Evolutionary conservation across 73 alveolate species (phyloP).

Genomic region (Uronychia setigera): DNA sequence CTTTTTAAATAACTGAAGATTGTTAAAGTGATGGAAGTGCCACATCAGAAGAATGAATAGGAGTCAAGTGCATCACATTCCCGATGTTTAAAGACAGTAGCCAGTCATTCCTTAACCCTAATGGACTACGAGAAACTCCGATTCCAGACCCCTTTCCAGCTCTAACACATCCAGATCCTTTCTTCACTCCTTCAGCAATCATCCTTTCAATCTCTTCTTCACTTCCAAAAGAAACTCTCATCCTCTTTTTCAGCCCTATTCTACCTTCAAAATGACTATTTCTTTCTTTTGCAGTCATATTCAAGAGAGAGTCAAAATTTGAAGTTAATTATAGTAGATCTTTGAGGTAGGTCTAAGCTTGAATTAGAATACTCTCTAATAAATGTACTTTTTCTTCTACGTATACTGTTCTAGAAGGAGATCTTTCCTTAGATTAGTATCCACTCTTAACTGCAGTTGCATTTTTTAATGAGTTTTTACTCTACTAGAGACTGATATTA

Average conservation of each 20-base stretch:
- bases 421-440: no score
- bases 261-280: slow-evolving; percentile 3
- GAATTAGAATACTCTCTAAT: not conserved
- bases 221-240: slow-evolving; percentile 44
- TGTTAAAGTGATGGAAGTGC: slow-evolving; percentile 31
- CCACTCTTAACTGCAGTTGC: no score
- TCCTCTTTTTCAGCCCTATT: slow-evolving; percentile 32
- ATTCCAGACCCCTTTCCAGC: not conserved
- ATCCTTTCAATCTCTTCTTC: slow-evolving; percentile 55
- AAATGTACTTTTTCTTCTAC: not conserved
- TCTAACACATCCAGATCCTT: slow-evolving; percentile 27
- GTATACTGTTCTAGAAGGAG: not conserved
- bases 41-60: slow-evolving; percentile 50
- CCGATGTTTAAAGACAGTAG: slow-evolving; percentile 56
- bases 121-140: slow-evolving; percentile 20
- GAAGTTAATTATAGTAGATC: slow-evolving; percentile 1
- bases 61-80: slow-evolving; percentile 63
- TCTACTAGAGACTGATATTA: no score
- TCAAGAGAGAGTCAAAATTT: slow-evolving; percentile 5
- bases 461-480: no score
- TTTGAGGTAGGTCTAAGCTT: not conserved
- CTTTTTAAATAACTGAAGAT: slow-evolving; percentile 14
- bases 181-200: slow-evolving; percentile 22
- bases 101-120: slow-evolving; percentile 67
- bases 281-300: not conserved